Conservation (phyloP, 805 yeast species). For the Scheffersomyces amazonensis region DNA sequence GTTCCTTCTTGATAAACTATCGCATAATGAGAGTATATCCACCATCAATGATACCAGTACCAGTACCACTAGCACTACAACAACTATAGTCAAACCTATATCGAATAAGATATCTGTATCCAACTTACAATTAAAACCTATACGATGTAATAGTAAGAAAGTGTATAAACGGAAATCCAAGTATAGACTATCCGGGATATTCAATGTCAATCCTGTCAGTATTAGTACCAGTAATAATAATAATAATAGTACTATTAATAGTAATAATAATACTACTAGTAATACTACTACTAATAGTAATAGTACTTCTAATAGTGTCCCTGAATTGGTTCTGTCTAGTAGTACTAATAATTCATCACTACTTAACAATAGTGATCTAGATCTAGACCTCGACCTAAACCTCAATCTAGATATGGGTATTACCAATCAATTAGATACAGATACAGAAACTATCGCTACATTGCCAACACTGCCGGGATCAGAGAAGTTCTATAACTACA, state of each 20-base stretch:
- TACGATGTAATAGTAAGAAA: conserved; percentile 29
- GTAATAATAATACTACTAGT: too few relatives aligned
- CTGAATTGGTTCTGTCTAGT: background rate
- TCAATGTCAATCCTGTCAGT: conserved; percentile 40
- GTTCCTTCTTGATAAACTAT: conserved; percentile 17
- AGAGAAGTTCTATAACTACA: too few relatives aligned
- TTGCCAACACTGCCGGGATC: conserved; percentile 7
- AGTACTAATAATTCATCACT: background rate
- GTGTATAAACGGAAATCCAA: conserved; percentile 40
- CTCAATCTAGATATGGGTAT: background rate
- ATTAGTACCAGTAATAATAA: too few relatives aligned
- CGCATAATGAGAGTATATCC: conserved; percentile 4
- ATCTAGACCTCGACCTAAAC: background rate
- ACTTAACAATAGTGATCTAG: background rate
- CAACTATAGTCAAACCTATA: too few relatives aligned
- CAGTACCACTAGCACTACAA: background rate
- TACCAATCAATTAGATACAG: background rate
- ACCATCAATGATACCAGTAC: background rate
- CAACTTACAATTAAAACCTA: conserved; percentile 36
- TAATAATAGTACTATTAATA: too few relatives aligned
- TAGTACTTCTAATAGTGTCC: too few relatives aligned
- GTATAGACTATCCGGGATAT: conserved; percentile 36
- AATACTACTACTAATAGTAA: too few relatives aligned
- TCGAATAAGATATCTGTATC: conserved; percentile 27
- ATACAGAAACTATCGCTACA: conserved; percentile 8